phyloP scores from a whole-genome alignment of 371 early-diverging fungal species.

The Sporodiniella umbellata region DNA sequence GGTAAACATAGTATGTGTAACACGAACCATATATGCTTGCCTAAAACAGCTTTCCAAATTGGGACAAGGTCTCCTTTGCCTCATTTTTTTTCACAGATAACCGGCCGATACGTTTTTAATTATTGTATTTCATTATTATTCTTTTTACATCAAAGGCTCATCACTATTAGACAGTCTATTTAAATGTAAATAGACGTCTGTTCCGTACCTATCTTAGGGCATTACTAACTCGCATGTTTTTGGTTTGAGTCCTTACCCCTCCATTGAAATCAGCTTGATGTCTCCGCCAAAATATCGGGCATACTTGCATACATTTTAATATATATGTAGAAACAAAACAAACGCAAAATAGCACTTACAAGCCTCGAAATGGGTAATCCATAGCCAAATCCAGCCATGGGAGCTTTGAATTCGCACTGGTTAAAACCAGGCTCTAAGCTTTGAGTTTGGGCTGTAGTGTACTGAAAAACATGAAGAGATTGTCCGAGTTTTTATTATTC shows the following conservation, averaged over 20 bases:
- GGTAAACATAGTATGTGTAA: conserved; percentile 13
- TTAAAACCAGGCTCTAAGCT: conserved; percentile 78
- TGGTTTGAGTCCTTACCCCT: conserved; percentile 68
- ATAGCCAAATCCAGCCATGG: conserved; percentile 98
- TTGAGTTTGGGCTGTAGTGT: conserved; percentile 94
- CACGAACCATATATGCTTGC: not conserved
- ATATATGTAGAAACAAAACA: no score
- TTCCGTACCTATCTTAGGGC: conserved; percentile 63
- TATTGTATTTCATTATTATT: not conserved
- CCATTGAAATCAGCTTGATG: conserved; percentile 90
- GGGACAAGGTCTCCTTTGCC: no score
- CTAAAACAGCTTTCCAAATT: conserved; percentile 63
- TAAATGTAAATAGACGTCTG: conserved; percentile 94
- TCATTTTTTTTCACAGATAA: no score
- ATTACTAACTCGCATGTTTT: not conserved
- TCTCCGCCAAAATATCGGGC: conserved; percentile 96
- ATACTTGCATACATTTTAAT: conserved; percentile 39
- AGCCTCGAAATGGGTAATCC: conserved; percentile 89
- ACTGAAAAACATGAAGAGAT: conserved; percentile 33
- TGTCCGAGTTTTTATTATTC: no score
- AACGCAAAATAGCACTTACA: conserved; percentile 27
- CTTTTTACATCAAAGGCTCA: conserved; percentile 71
- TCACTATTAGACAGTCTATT: conserved; percentile 87
- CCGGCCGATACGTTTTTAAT: no score
- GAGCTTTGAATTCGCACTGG: conserved; percentile 91